phyloP scores from a whole-genome alignment of 441 rosid species.

The Pelargonium exstipulatum region DNA sequence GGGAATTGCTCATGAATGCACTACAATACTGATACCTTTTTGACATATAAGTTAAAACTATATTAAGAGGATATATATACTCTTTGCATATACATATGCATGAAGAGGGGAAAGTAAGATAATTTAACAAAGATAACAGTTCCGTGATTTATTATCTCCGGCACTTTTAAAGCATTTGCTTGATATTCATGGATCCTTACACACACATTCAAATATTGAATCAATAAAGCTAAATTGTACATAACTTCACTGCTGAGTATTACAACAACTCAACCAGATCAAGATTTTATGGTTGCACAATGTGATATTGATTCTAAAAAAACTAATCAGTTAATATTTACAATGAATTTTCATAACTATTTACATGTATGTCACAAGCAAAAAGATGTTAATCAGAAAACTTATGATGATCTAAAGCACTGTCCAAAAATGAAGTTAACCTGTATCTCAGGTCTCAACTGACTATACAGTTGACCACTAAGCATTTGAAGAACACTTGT shows the following conservation, averaged over 20 bases:
- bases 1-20: not conserved
- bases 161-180: not conserved
- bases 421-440: constrained; percentile 32
- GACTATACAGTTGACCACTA: constrained; percentile 44
- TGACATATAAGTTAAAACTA: not conserved
- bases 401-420: not conserved
- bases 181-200: too few relatives aligned
- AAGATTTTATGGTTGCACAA: not conserved
- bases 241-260: not conserved
- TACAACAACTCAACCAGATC: not conserved
- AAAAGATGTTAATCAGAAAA: not conserved
- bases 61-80: not conserved
- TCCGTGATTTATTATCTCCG: not conserved
- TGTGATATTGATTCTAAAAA: not conserved
- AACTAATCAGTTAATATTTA: not conserved
- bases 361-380: not conserved
- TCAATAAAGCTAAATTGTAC: not conserved
- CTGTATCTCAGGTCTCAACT: constrained; percentile 60
- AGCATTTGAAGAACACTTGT: constrained; percentile 60
- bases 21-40: not conserved
- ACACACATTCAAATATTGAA: too few relatives aligned
- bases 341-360: not conserved
- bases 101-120: not conserved
- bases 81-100: not conserved
- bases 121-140: not conserved